Evolutionary conservation across 1,139 yeast genomes (phyloP), one percentile per base, ranked within the genome.

Genomic region (Blastobotrys aristatus): DNA sequence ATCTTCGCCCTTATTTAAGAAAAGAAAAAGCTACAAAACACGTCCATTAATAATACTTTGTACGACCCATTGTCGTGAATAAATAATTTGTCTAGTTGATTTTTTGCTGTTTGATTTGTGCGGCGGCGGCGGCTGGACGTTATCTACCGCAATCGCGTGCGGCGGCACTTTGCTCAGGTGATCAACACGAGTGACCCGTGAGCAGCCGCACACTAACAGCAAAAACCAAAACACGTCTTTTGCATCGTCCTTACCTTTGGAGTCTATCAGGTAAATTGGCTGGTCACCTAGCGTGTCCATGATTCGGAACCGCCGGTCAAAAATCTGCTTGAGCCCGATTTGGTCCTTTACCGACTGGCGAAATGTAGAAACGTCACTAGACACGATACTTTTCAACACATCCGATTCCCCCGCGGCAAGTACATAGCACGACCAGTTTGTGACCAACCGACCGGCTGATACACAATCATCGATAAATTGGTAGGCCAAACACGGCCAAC

Each of bases 401-500:
- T 63, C 66, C 5, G 82, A 74, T 30, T 75, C 76, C 0, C 97
- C 97, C 0, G 95, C 80, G 1, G 95, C 84, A 36, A 89, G 67
- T 2, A 84, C 60, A 61, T 82, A 89, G 24, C 72, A 67, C 14
- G 62, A 68, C 81, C 90, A 80, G 24, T 63, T 56, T 8, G 50
- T 56, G 22, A 62, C 43, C 20, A 56, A 56, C 10, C 58, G 53
- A 2, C 69, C 59, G 14, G 64, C 61, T 2, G 57, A 54, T 1
- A 77, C 57, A 49, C 84, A 75, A 53, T 82, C 84, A n/a, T 67
- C 64, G 8, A 90, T 70, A 56, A 76, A 89, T 13, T 68, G 63
- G 52, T 76, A 75, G 2, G 87, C 80, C 29, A 90, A 60, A 17
- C 88, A 76, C 1, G 97, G 97, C 95, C 96, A 88, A 1, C 95